A percentile compares a stretch with the other conserved stretches of the same genome.
These are phyloP conservation scores for Thinopyrum elongatum DNA, from an alignment of 176 grass and related monocot genomes.

Conservation along the genomic window DNA sequence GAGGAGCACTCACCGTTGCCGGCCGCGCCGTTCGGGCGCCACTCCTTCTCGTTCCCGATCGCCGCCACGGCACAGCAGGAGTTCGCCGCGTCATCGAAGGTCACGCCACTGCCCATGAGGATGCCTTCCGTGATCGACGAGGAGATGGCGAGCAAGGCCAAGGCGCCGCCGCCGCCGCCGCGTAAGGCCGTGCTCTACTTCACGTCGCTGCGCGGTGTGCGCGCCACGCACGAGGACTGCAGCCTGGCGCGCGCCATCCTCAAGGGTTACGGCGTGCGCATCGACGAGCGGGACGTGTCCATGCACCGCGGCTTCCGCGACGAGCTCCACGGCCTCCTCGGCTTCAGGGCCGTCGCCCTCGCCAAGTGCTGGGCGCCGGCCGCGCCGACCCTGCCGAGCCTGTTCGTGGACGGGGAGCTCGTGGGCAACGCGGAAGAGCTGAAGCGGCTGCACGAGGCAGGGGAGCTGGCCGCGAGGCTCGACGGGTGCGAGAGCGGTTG, in stretches of 20 bases:
- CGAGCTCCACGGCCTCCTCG: constrained; percentile 52
- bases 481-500: constrained; percentile 41
- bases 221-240: constrained; percentile 83
- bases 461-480: constrained; percentile 54
- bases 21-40: constrained; percentile 50
- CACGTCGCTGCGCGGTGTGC: constrained; percentile 85
- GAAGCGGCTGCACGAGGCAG: constrained; percentile 80
- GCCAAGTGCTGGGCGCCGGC: constrained; percentile 33
- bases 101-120: constrained; percentile 34
- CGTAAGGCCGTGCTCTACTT: constrained; percentile 80
- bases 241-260: constrained; percentile 63
- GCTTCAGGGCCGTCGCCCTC: background rate
- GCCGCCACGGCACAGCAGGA: constrained; percentile 2
- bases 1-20: constrained; percentile 55
- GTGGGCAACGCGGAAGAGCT: constrained; percentile 73
- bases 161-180: background rate
- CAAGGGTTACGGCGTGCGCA: constrained; percentile 58
- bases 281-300: constrained; percentile 96
- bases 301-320: constrained; percentile 84
- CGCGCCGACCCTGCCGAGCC: constrained; percentile 42
- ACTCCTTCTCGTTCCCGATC: constrained; percentile 88
- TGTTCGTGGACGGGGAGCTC: constrained; percentile 65
- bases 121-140: background rate
- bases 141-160: background rate
- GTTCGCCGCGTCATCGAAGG: constrained; percentile 37